Evolutionary conservation across 2,329 filamentous ascomycete species (phyloP).

Genomic region (Penicillium brevicompactum): DNA sequence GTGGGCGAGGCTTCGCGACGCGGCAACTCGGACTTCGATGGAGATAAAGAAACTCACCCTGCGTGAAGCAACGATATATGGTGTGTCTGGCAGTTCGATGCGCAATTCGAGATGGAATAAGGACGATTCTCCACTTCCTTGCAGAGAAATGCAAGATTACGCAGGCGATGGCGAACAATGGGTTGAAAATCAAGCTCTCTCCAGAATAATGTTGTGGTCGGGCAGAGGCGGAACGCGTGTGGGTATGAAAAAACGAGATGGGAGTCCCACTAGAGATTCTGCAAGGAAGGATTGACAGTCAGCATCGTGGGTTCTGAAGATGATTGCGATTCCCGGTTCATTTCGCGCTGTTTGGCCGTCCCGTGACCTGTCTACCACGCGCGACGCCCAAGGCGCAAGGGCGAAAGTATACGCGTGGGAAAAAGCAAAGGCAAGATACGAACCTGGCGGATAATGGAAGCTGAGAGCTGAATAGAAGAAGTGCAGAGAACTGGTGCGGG

Average conservation of each 20-base stretch:
- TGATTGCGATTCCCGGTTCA: neutral
- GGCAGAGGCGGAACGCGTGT: conserved; percentile 15
- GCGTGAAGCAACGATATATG: conserved; percentile 5
- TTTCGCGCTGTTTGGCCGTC: neutral
- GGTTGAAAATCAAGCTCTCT: conserved; percentile 1
- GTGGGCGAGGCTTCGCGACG: neutral
- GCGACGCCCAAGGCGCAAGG: neutral
- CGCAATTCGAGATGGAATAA: conserved; percentile 4
- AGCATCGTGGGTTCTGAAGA: conserved; percentile 5
- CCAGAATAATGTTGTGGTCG: conserved; percentile 11
- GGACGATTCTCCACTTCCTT: conserved; percentile 14
- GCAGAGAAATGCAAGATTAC: conserved; percentile 20
- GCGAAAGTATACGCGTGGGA: neutral
- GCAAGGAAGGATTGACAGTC: conserved; percentile 9
- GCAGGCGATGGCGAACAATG: conserved; percentile 1
- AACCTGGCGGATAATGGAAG: neutral
- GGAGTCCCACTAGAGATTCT: conserved; percentile 6
- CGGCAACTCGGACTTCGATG: neutral
- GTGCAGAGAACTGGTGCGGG: neutral
- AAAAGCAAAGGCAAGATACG: neutral
- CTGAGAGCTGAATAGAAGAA: neutral
- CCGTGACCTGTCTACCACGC: neutral
- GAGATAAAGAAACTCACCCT: conserved; percentile 9
- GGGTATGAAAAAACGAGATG: neutral
- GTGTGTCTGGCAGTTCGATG: conserved; percentile 3